Evolutionary conservation across 371 early-diverging fungal species (phyloP).

Genomic region (Mortierella sp.): DNA sequence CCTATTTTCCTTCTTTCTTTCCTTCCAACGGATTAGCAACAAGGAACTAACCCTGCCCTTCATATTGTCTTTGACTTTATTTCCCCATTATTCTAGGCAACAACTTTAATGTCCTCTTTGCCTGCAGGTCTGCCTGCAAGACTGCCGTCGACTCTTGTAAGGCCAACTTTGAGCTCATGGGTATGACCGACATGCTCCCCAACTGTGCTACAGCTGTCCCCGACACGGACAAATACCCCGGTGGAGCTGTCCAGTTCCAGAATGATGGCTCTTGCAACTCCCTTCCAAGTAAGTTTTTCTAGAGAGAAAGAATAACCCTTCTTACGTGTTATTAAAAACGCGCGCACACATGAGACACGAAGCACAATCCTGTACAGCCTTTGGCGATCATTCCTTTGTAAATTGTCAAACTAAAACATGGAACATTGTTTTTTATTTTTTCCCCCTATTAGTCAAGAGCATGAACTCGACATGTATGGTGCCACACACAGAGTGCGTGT

Average conservation of each 20-base stretch:
- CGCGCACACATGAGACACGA: no score
- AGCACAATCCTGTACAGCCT: not conserved
- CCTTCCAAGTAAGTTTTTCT: constrained; percentile 35
- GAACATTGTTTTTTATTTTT: not conserved
- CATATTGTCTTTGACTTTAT: not conserved
- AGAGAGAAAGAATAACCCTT: not conserved
- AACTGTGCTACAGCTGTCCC: constrained; percentile 61
- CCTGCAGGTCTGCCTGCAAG: constrained; percentile 67
- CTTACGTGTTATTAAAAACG: not conserved
- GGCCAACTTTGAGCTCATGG: constrained; percentile 59
- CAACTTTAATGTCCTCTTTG: constrained; percentile 57
- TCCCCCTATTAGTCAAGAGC: constrained; percentile 32
- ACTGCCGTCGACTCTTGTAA: constrained; percentile 58
- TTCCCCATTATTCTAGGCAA: constrained; percentile 27
- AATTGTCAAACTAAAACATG: not conserved
- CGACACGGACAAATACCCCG: constrained; percentile 50
- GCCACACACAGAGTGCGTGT: constrained; percentile 25
- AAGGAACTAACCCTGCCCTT: not conserved
- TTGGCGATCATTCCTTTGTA: not conserved
- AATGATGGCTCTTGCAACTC: constrained; percentile 63
- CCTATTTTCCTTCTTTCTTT: not conserved
- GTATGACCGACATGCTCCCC: constrained; percentile 59
- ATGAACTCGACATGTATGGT: constrained; percentile 36
- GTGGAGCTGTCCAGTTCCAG: constrained; percentile 44
- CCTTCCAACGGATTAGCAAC: not conserved